Conservation (phyloP, 2,329 filamentous ascomycete species). For the Colletotrichum gloeosporioides region DNA sequence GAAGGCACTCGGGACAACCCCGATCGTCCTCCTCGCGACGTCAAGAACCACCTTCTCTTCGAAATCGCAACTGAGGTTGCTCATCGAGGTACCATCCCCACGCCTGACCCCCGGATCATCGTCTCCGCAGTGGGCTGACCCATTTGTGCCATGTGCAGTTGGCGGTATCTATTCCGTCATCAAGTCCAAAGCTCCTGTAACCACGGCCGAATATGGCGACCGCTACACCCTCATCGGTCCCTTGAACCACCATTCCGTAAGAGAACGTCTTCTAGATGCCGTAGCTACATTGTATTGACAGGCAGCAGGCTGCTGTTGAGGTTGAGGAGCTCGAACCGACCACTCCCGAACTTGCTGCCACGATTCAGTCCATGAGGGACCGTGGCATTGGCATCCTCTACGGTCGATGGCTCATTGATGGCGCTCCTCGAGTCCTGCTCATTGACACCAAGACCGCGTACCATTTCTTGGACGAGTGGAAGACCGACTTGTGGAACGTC, state of each 20-base stretch:
- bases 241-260: slow-evolving; percentile 86
- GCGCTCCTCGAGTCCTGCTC: slow-evolving; percentile 89
- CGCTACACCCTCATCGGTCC: slow-evolving; percentile 95
- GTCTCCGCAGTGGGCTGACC: slow-evolving; percentile 27
- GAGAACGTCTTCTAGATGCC: slow-evolving; percentile 32
- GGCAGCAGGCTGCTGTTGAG: slow-evolving; percentile 84
- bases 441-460: slow-evolving; percentile 97
- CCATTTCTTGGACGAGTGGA: slow-evolving; percentile 93
- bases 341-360: slow-evolving; percentile 77
- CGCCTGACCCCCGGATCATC: not conserved
- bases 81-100: slow-evolving; percentile 75
- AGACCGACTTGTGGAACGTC: slow-evolving; percentile 90
- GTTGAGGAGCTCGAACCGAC: slow-evolving; percentile 91
- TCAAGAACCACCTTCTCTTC: slow-evolving; percentile 95
- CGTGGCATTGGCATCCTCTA: slow-evolving; percentile 90
- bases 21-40: slow-evolving; percentile 61
- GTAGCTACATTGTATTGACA: not conserved
- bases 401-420: slow-evolving; percentile 96
- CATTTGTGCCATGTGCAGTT: slow-evolving; percentile 57
- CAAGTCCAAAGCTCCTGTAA: slow-evolving; percentile 98
- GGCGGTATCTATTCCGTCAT: slow-evolving; percentile 99
- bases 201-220: slow-evolving; percentile 97
- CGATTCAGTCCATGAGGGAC: slow-evolving; percentile 91
- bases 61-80: slow-evolving; percentile 97
- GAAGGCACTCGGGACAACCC: slow-evolving; percentile 15